These are phyloP conservation scores for Zygoascus tannicola DNA, from an alignment of 805 yeast species.

Conservation along the genomic window DNA sequence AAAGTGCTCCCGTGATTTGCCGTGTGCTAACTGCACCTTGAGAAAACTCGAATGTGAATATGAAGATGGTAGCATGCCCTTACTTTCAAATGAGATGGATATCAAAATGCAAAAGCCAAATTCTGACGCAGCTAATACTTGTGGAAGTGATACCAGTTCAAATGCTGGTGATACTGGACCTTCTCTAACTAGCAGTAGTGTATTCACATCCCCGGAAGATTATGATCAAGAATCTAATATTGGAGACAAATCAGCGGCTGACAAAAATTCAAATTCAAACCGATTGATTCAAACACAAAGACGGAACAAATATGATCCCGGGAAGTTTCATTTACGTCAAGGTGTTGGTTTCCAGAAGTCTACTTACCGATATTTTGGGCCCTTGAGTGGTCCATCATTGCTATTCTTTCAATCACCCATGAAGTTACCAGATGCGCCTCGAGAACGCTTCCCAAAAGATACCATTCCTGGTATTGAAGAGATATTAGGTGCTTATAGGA, in stretches of 20 bases:
- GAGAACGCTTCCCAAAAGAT: constrained; percentile 10
- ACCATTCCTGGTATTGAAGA: constrained; percentile 10
- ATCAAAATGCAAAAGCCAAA: no score
- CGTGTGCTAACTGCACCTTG: constrained; percentile 13
- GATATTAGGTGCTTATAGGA: constrained; percentile 9
- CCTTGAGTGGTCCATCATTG: constrained; percentile 15
- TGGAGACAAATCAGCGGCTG: background rate
- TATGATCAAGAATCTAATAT: background rate
- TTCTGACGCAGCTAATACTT: no score
- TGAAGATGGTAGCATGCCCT: no score
- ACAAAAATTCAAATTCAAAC: no score
- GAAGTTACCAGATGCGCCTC: constrained; percentile 3
- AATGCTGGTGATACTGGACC: background rate
- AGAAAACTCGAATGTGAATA: constrained; percentile 12
- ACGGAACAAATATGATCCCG: no score
- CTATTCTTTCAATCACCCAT: constrained; percentile 11
- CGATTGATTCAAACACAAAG: no score
- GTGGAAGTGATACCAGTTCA: background rate
- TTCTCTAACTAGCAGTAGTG: background rate
- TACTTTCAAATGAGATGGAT: no score
- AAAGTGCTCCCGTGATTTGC: constrained; percentile 12
- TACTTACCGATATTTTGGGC: constrained; percentile 13
- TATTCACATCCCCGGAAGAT: background rate
- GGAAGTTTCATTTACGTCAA: constrained; percentile 10
- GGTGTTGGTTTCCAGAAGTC: constrained; percentile 9